These are phyloP conservation scores for Debaryomyces tyrocola DNA, from an alignment of 805 yeast species.

Conservation along the genomic window DNA sequence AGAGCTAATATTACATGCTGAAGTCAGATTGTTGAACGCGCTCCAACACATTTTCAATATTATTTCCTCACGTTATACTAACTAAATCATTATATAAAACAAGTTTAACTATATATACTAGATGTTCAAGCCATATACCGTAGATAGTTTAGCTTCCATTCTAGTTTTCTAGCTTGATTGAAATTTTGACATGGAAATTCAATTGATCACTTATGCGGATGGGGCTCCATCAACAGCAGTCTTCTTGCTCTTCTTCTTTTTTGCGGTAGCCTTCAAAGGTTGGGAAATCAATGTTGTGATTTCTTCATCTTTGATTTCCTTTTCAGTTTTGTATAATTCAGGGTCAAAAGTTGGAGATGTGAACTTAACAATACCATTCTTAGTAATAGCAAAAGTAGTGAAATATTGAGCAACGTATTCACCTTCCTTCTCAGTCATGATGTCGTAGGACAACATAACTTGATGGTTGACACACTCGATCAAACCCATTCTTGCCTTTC, in stretches of 20 bases:
- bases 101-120: not conserved
- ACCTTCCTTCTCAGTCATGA: constrained; percentile 65
- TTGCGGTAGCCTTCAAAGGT: constrained; percentile 51
- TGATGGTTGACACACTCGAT: constrained; percentile 70
- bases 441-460: constrained; percentile 66
- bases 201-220: not conserved
- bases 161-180: not conserved
- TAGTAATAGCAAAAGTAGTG: constrained; percentile 74
- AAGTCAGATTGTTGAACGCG: not conserved
- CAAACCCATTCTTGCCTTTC: constrained; percentile 72
- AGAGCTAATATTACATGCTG: not conserved
- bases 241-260: constrained; percentile 43
- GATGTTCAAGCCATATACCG: not conserved
- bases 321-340: constrained; percentile 52
- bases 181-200: not conserved
- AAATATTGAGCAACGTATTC: constrained; percentile 69
- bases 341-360: constrained; percentile 55
- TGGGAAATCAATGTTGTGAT: constrained; percentile 45
- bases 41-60: not conserved
- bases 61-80: no score
- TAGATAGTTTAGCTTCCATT: no score
- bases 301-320: constrained; percentile 53
- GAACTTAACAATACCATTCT: constrained; percentile 66
- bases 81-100: no score
- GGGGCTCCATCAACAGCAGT: constrained; percentile 11